phyloP scores from a whole-genome alignment of 2,329 filamentous ascomycete species.

The Sphaerulina vaccinii region DNA sequence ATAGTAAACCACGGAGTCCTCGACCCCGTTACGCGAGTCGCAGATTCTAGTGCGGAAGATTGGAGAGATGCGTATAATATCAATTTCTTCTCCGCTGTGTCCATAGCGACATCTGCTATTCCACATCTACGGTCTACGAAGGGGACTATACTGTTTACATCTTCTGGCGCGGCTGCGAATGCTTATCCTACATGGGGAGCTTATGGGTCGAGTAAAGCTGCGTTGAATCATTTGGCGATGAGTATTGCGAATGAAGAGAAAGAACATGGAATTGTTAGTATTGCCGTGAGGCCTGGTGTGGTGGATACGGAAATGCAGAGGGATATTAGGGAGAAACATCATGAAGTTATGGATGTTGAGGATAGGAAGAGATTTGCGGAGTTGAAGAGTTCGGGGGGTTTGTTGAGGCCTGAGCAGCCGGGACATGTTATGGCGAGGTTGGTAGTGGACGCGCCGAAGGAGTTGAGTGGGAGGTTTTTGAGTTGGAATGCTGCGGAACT shows the following conservation, averaged over 20 bases:
- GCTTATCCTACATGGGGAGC: slow-evolving; percentile 73
- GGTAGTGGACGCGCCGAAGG: slow-evolving; percentile 61
- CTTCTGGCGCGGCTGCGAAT: slow-evolving; percentile 70
- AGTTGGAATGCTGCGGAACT: slow-evolving; percentile 50
- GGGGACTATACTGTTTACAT: slow-evolving; percentile 74
- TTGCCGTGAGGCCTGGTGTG: slow-evolving; percentile 74
- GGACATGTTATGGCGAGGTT: slow-evolving; percentile 83
- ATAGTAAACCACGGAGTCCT: slow-evolving; percentile 86
- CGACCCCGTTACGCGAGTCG: slow-evolving; percentile 70
- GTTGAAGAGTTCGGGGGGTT: slow-evolving; percentile 65
- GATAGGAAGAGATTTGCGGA: slow-evolving; percentile 65
- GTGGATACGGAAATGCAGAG: slow-evolving; percentile 90
- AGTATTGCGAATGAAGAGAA: slow-evolving; percentile 77
- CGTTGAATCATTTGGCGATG: slow-evolving; percentile 72
- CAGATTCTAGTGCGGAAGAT: slow-evolving; percentile 64
- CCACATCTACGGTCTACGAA: slow-evolving; percentile 62
- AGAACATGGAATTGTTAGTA: slow-evolving; percentile 58
- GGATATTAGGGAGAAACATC: slow-evolving; percentile 73
- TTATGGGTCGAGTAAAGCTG: slow-evolving; percentile 82
- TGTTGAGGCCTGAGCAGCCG: slow-evolving; percentile 74
- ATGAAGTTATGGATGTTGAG: slow-evolving; percentile 57
- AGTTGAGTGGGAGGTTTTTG: slow-evolving; percentile 74
- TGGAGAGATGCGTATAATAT: slow-evolving; percentile 77
- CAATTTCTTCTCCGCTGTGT: slow-evolving; percentile 82
- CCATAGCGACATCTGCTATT: slow-evolving; percentile 73